phyloP scores from a whole-genome alignment of 148 eudicot species.

The Rhododendron mucronatum region DNA sequence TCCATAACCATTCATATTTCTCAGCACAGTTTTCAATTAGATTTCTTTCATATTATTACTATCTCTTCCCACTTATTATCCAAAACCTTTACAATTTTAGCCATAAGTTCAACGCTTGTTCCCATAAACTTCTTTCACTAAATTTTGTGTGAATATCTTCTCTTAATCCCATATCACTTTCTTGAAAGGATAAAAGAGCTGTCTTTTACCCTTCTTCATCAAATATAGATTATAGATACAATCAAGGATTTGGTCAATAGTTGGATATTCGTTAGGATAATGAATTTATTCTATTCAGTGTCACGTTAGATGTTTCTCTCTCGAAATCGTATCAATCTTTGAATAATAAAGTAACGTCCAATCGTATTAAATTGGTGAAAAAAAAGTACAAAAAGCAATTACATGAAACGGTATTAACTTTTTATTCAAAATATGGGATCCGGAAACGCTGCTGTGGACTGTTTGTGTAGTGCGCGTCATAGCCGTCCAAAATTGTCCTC shows the following conservation, averaged over 20 bases:
- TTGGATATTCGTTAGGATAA: background rate
- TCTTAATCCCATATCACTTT: too few species aligned
- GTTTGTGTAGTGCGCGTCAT: too few species aligned
- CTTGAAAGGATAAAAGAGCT: background rate
- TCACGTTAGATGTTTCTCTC: background rate
- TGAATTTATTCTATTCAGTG: background rate
- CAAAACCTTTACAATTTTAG: too few species aligned
- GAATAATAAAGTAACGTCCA: background rate
- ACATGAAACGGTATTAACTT: background rate
- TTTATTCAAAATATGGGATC: background rate
- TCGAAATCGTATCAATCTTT: background rate
- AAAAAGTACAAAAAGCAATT: background rate
- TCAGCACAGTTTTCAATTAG: too few species aligned
- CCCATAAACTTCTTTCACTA: background rate
- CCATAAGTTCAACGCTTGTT: too few species aligned
- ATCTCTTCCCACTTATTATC: too few species aligned
- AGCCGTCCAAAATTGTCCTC: too few species aligned
- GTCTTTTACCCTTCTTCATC: background rate
- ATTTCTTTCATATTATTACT: too few species aligned
- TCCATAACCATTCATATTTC: too few species aligned
- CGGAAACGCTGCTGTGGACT: too few species aligned
- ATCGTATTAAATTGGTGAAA: background rate
- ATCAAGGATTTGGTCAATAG: background rate
- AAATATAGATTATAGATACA: too few species aligned
- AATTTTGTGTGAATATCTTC: background rate